Evolutionary conservation across 1,139 yeast genomes (phyloP).

Genomic region (Arxiozyma heterogenica): DNA sequence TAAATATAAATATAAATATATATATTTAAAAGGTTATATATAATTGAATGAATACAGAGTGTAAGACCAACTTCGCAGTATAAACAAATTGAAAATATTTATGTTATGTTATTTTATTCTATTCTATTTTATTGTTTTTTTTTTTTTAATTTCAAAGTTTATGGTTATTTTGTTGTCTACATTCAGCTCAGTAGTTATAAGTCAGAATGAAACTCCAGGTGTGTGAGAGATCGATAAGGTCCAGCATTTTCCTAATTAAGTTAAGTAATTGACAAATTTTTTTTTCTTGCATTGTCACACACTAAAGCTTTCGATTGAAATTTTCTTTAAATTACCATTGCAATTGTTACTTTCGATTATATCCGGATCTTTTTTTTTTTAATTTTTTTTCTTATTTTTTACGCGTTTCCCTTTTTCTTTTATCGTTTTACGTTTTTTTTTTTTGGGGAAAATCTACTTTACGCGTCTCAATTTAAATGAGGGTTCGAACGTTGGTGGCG

Average conservation of each 20-base stretch:
- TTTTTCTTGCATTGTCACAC: neutral
- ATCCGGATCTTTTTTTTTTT: neutral
- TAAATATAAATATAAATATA: no score
- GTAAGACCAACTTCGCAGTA: neutral
- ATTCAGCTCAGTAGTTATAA: neutral
- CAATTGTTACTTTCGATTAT: neutral
- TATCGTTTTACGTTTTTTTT: no score
- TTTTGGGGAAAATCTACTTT: no score
- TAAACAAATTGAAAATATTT: no score
- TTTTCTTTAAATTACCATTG: neutral
- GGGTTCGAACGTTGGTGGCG: no score
- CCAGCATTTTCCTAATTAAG: neutral
- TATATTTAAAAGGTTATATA: neutral
- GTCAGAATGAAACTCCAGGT: neutral
- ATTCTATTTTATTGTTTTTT: no score
- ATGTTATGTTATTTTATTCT: no score
- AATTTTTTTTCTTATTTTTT: neutral
- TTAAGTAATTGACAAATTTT: neutral
- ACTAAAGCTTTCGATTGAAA: neutral
- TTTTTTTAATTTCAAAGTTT: no score
- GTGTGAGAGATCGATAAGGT: neutral
- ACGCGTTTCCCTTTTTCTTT: neutral
- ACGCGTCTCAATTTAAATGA: no score
- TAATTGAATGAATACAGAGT: neutral
- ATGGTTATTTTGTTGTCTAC: neutral